Base-by-base conservation (phyloP, 192 early-diverging fungal genomes). In the Coemansia sp. region DNA sequence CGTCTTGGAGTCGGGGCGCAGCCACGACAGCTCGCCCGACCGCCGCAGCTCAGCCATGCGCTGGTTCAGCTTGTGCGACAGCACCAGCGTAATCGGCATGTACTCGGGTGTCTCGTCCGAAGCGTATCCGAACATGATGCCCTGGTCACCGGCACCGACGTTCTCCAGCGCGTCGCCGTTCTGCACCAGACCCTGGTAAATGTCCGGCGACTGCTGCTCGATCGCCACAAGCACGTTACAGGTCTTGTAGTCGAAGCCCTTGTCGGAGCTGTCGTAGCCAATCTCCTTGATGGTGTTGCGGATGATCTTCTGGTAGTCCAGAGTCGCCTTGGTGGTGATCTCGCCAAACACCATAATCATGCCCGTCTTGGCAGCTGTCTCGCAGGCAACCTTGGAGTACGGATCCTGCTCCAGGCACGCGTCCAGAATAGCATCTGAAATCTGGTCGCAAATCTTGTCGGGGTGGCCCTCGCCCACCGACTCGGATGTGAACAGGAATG, bases 191-290 rank as follows among this genome's bases (percentile, higher is more conserved):
- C 95, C 96, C 83, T 94, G 92, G 81, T 93, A 92, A 74, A 99
- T 98, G 80, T 99, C 95, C 67, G 97, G 97, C 61, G 97, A 99
- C 84, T 99, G 97, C 85, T 98, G 94, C 84, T 99, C 97, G 73
- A 99, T 98, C 81, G 95, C 97, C 63, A 99, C 95, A 59, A 99
- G 85, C 52, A 99, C 93, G 82, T 99, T 99, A 86, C 97, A 99
- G 74, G 97, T 99, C 90, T 99, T 97, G 92, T 98, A 98, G 84
- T 99, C 97, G 83, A 99, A 99, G 68, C 97, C 96, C 88, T 99
- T 99, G 76, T 84, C 81, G 26, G 97, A 99, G 84, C 94, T 92
- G 83, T 99, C 97, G 77, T 97, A 99, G 66, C 97, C 97, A 72
- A 99, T 99, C 71, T 93, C 87, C 89, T 96, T 96, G 87, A 99